Base-by-base conservation (phyloP, 306 rosid genomes). In the Hippophae rhamnoides region DNA sequence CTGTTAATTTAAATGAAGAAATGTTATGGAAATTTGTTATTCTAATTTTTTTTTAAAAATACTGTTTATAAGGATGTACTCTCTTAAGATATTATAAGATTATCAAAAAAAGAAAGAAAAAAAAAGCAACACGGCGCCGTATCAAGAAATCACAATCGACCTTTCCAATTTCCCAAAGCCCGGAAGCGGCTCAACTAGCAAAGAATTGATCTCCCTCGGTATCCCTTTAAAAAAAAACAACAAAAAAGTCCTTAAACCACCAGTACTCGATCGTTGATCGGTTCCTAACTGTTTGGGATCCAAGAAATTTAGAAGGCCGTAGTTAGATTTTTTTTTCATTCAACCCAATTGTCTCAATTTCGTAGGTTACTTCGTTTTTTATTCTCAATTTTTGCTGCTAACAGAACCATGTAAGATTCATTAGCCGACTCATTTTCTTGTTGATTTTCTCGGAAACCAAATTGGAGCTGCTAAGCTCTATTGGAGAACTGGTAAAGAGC, bases 161-260 rank as follows among this genome's bases (percentile, higher is more conserved):
- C 9, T 60, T 47, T 47, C 54, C 65, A 47, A 61, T 31, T 31
- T 31, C 38, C 38, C 38, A 31, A 31, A 40, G 50, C 51, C 67
- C 49, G 67, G 58, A 42, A 42, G 47, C 41, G 47, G 10, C 49
- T 27, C 50, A 27, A 41, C 38, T 49, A 10, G 8, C 1, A 4
- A 11, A 11, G 58, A 27, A 43, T 31, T 52, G 67, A 63, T 63
- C 58, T 63, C 67, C 43, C 43, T 63, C 59, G 59, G 67, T 51
- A 52, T 42, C 67, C 67, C 58, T 51, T 31, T 31, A 31, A 31
- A 31, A 31, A 31, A 31, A 31, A 31, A 18, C 23, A 18, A 18
- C 23, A 18, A 63, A 63, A 62, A 63, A 63, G 23, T 18, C 23
- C 38, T 31, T 50, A 53, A 25, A 18, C 52, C 14, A 18, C 65